These are phyloP conservation scores for Didymella segeticola DNA, from an alignment of 2,329 filamentous ascomycete species.

Conservation along the genomic window DNA sequence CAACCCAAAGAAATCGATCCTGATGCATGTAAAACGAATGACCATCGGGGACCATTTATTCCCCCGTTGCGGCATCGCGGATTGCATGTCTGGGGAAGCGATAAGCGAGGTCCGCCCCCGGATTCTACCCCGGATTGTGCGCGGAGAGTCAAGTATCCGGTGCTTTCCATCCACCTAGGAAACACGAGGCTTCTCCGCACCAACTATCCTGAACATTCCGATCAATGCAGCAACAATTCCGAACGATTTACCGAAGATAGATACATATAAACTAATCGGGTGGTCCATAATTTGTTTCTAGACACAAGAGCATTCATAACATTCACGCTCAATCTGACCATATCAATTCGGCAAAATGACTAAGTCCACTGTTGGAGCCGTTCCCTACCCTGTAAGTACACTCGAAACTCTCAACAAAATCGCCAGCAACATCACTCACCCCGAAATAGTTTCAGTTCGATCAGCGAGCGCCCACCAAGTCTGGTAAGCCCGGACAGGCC, in stretches of 20 bases:
- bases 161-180: not conserved
- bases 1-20: no score
- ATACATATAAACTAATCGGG: no score
- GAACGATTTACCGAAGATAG: no score
- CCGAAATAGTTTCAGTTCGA: not conserved
- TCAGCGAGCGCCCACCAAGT: not conserved
- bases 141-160: not conserved
- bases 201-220: not conserved
- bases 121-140: not conserved
- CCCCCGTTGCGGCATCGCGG: not conserved
- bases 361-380: not conserved
- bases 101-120: conserved; percentile 1
- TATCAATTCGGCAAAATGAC: not conserved
- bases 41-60: not conserved
- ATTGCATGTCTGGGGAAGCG: not conserved
- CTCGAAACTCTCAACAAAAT: not conserved
- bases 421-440: not conserved
- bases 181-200: not conserved
- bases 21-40: not conserved
- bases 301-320: no score
- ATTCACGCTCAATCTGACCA: not conserved
- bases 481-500: no score
- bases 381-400: not conserved
- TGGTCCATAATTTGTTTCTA: no score
- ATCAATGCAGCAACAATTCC: no score